phyloP scores from a whole-genome alignment of 345 rosid species.

The Mallotus nudiflorus region DNA sequence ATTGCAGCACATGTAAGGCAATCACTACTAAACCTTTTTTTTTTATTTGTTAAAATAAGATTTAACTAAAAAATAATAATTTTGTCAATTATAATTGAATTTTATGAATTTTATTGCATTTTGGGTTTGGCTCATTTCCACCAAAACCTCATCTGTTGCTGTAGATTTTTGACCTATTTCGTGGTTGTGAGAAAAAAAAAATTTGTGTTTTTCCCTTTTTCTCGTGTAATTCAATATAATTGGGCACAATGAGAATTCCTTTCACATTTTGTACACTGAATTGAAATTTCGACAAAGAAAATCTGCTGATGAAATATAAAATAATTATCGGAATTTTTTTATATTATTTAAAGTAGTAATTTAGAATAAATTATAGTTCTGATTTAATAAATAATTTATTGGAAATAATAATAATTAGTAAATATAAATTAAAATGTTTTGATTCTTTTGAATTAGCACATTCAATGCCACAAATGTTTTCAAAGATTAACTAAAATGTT shows the following conservation, averaged over 20 bases:
- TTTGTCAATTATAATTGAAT: not conserved
- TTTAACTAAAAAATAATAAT: not conserved
- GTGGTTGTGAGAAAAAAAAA: no score
- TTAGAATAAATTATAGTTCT: no score
- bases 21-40: not conserved
- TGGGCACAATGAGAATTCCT: slow-evolving; percentile 11
- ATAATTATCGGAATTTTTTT: no score
- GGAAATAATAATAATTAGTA: no score
- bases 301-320: no score
- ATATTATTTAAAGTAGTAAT: no score
- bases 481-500: not conserved
- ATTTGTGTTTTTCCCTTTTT: not conserved
- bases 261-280: no score
- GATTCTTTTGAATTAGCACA: not conserved
- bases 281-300: no score
- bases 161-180: not conserved
- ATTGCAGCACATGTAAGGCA: slow-evolving; percentile 3
- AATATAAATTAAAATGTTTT: no score
- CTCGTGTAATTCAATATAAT: not conserved
- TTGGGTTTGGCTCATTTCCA: slow-evolving; percentile 29
- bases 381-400: no score
- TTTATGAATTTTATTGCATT: not conserved
- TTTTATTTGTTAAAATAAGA: no score
- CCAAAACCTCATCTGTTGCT: not conserved
- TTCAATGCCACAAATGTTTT: not conserved